Conservation (phyloP, 192 early-diverging fungal species). For the Entophlyctis luteolus region DNA sequence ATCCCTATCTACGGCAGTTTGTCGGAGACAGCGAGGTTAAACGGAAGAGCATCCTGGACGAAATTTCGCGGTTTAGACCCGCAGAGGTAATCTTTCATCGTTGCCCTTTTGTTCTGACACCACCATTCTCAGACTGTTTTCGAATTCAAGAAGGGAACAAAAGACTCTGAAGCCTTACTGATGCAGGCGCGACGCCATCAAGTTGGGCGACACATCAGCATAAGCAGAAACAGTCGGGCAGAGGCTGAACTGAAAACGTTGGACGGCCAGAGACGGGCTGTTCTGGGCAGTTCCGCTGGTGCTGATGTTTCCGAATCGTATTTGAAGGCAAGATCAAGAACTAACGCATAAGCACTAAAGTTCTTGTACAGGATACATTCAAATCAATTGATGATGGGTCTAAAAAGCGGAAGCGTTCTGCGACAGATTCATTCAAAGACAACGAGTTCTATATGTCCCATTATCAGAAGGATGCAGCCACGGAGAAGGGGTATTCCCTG, state of each 20-base stretch:
- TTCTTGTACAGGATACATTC: conserved; percentile 5
- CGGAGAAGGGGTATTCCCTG: conserved; percentile 77
- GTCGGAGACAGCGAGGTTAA: conserved; percentile 3
- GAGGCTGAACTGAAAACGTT: conserved; percentile 37
- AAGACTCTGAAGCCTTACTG: conserved; percentile 58
- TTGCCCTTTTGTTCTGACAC: no score
- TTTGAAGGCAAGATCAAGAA: conserved; percentile 6
- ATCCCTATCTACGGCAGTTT: conserved; percentile 59
- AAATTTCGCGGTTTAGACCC: conserved; percentile 27
- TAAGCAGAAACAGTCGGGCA: conserved; percentile 50
- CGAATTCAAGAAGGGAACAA: conserved; percentile 81
- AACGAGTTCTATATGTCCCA: conserved; percentile 87
- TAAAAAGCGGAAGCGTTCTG: conserved; percentile 29
- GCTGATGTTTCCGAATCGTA: conserved; percentile 14
- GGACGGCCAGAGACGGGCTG: conserved; percentile 15
- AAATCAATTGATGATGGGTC: not conserved
- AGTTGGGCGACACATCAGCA: conserved; percentile 51
- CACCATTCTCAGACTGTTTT: conserved; percentile 99
- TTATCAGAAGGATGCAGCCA: conserved; percentile 75
- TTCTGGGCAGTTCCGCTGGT: not conserved
- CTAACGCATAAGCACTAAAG: not conserved
- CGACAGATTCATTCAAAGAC: conserved; percentile 66
- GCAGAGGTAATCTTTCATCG: conserved; percentile 30
- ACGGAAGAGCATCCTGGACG: conserved; percentile 19
- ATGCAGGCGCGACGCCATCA: conserved; percentile 44